A percentile compares a stretch with the other conserved stretches of the same genome.
phyloP scores from a whole-genome alignment of 805 yeast genomes.

The Wickerhamomyces hampshirensis region DNA sequence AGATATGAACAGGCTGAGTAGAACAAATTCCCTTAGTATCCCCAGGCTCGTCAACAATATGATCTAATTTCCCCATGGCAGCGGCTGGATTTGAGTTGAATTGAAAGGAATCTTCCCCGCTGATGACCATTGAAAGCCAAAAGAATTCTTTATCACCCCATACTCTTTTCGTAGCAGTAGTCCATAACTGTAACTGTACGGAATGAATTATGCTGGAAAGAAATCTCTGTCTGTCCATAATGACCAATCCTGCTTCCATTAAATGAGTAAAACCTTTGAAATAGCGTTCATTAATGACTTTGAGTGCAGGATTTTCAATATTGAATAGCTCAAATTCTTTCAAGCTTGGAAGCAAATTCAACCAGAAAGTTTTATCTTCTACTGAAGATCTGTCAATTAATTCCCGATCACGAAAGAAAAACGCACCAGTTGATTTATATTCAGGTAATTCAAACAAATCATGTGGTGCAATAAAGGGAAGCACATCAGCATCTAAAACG shows the following conservation, averaged over 20 bases:
- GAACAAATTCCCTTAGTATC: constrained; percentile 36
- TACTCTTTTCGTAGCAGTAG: constrained; percentile 18
- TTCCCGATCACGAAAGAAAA: constrained; percentile 39
- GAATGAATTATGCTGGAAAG: constrained; percentile 17
- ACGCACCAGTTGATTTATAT: constrained; percentile 30
- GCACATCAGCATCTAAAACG: constrained; percentile 51
- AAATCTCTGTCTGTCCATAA: constrained; percentile 19
- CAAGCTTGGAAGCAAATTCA: constrained; percentile 3
- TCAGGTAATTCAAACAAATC: constrained; percentile 30
- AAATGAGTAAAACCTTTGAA: constrained; percentile 12
- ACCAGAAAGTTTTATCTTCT: constrained; percentile 2
- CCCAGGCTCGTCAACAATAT: neutral
- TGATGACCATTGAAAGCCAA: constrained; percentile 27
- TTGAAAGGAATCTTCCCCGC: constrained; percentile 7
- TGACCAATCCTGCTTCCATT: constrained; percentile 27
- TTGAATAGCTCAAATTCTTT: neutral
- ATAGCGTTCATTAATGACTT: constrained; percentile 2
- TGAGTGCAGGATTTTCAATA: neutral
- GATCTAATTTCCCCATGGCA: constrained; percentile 4
- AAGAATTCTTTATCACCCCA: constrained; percentile 33
- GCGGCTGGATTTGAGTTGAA: constrained; percentile 6
- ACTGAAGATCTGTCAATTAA: constrained; percentile 1
- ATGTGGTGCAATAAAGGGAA: constrained; percentile 35
- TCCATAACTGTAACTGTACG: constrained; percentile 13
- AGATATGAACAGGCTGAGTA: constrained; percentile 53